A percentile compares a stretch with the other conserved stretches of the same genome.
phyloP scores from a whole-genome alignment of 2,329 filamentous ascomycete genomes.

The Hypoxylon sp. region DNA sequence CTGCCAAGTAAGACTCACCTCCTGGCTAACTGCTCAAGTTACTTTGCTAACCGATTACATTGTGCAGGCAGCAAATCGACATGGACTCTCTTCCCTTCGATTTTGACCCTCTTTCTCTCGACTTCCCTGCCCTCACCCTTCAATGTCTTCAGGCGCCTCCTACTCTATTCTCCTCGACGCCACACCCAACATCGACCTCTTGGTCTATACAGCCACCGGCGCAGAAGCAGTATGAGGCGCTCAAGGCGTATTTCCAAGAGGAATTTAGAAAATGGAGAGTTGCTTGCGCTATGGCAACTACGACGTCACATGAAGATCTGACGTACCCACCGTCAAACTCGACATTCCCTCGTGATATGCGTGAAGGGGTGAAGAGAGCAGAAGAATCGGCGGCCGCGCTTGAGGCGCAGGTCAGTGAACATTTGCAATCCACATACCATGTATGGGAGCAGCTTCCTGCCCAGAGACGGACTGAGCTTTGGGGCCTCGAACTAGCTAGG shows the following conservation, averaged over 20 bases:
- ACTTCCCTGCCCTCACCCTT: slow-evolving; percentile 87
- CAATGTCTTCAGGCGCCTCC: slow-evolving; percentile 85
- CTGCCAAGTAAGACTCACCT: slow-evolving; percentile 74
- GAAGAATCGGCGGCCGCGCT: slow-evolving; percentile 70
- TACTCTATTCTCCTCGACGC: slow-evolving; percentile 84
- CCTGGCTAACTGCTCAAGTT: slow-evolving; percentile 5
- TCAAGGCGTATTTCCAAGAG: slow-evolving; percentile 76
- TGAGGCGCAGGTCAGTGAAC: slow-evolving; percentile 78
- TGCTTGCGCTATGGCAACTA: slow-evolving; percentile 65
- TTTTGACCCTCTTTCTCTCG: slow-evolving; percentile 87
- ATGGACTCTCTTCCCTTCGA: slow-evolving; percentile 74
- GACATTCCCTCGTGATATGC: slow-evolving; percentile 60
- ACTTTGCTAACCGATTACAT: slow-evolving; percentile 37
- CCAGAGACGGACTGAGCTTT: slow-evolving; percentile 71
- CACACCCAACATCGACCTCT: slow-evolving; percentile 81
- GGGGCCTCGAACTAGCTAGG: slow-evolving; percentile 74
- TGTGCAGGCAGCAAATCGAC: slow-evolving; percentile 67
- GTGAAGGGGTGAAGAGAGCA: slow-evolving; percentile 63
- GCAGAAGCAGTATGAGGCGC: slow-evolving; percentile 79
- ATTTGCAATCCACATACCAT: slow-evolving; percentile 81
- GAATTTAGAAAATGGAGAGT: slow-evolving; percentile 77
- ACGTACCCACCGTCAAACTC: slow-evolving; percentile 62
- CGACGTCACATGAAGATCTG: slow-evolving; percentile 65
- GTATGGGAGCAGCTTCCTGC: slow-evolving; percentile 79
- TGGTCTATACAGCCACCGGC: slow-evolving; percentile 86